Evolutionary conservation across 306 rosid genomes (phyloP).

Genomic region (Acacia crassicarpa): DNA sequence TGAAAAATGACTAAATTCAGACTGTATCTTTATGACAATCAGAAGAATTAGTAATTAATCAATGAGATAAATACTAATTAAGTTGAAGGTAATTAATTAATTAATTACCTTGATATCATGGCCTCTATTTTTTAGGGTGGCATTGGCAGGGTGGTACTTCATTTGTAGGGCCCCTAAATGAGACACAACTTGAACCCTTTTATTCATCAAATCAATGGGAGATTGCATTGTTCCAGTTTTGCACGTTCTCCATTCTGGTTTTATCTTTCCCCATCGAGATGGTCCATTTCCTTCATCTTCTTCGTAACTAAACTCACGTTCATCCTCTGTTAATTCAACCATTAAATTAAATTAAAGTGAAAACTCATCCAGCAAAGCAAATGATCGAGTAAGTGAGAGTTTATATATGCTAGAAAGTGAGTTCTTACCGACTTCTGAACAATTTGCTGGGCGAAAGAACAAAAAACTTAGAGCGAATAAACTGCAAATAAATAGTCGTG

Average conservation of each 20-base stretch:
- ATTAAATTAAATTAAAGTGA: not conserved
- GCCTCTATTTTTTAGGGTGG: constrained; percentile 68
- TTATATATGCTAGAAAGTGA: not conserved
- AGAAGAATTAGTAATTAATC: no score
- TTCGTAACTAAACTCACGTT: constrained; percentile 56
- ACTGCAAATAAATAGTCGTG: constrained; percentile 28
- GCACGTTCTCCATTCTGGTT: constrained; percentile 56
- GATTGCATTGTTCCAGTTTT: constrained; percentile 71
- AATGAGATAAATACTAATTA: not conserved
- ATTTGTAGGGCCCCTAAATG: constrained; percentile 36
- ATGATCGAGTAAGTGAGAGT: no score
- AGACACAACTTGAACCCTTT: constrained; percentile 46
- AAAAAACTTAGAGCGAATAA: constrained; percentile 36
- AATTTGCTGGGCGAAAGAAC: constrained; percentile 32
- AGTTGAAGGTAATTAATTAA: not conserved
- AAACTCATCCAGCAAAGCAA: no score
- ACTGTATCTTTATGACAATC: no score
- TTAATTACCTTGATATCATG: constrained; percentile 69
- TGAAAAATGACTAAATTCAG: not conserved
- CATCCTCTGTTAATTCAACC: constrained; percentile 47
- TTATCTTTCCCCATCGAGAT: constrained; percentile 60
- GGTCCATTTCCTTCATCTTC: constrained; percentile 53
- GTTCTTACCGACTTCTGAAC: constrained; percentile 60
- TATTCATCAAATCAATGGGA: constrained; percentile 56
- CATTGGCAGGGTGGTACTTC: constrained; percentile 53